phyloP scores from a whole-genome alignment of 192 early-diverging fungal genomes.

The Phlyctochytrium bullatum region DNA sequence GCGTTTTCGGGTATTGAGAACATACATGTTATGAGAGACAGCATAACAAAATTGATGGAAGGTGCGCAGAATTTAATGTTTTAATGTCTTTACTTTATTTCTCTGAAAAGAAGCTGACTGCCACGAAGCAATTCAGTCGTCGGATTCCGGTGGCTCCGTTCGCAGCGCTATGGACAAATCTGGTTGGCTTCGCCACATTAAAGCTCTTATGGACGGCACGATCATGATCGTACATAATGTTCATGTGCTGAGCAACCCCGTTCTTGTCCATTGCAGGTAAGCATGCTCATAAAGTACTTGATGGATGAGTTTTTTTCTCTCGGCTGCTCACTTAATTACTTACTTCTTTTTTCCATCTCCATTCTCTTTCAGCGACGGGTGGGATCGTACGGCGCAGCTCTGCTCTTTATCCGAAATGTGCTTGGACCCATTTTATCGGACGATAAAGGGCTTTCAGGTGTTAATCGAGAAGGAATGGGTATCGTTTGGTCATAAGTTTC shows the following conservation, averaged over 20 bases:
- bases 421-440: conserved; percentile 95
- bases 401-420: conserved; percentile 85
- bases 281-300: background rate
- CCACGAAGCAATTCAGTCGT: conserved; percentile 8
- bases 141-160: conserved; percentile 11
- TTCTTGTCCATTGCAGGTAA: conserved; percentile 88
- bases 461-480: conserved; percentile 98
- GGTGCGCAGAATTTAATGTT: conserved; percentile 45
- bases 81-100: conserved; percentile 6
- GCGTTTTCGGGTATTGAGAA: conserved; percentile 93
- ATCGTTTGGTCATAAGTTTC: conserved; percentile 95
- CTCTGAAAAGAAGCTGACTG: no score
- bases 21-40: conserved; percentile 97
- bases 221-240: conserved; percentile 76
- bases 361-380: conserved; percentile 76
- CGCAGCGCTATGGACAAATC: conserved; percentile 59
- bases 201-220: conserved; percentile 76
- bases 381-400: conserved; percentile 97
- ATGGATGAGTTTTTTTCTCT: background rate
- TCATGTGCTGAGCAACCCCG: conserved; percentile 72
- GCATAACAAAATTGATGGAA: conserved; percentile 77
- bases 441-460: conserved; percentile 84
- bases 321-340: background rate
- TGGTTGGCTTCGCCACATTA: conserved; percentile 87
- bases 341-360: background rate